These are phyloP conservation scores for Ceratocystis cacaofunesta DNA, from an alignment of 2,329 filamentous ascomycete genomes.

Conservation along the genomic window DNA sequence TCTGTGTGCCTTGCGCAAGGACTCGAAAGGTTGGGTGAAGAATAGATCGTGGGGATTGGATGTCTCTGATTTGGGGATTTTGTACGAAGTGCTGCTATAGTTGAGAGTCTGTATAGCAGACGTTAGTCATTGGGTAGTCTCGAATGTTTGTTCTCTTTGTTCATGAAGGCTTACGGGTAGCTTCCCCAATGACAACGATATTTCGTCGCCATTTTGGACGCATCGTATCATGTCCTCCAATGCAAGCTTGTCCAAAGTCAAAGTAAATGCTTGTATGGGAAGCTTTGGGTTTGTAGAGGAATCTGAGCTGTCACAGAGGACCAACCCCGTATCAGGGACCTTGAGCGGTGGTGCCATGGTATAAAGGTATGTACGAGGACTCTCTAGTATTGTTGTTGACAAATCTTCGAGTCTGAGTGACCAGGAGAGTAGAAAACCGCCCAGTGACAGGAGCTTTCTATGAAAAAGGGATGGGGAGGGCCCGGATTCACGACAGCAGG, in stretches of 20 bases:
- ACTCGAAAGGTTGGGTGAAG: slow-evolving; percentile 36
- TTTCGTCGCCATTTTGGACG: slow-evolving; percentile 39
- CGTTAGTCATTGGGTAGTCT: not conserved
- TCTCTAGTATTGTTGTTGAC: not conserved
- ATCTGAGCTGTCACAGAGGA: slow-evolving; percentile 37
- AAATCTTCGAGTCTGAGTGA: no score
- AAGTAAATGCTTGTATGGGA: slow-evolving; percentile 41
- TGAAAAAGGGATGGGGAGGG: no score
- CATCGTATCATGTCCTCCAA: slow-evolving; percentile 49
- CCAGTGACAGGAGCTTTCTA: no score
- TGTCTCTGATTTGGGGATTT: slow-evolving; percentile 31
- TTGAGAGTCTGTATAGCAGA: slow-evolving; percentile 32
- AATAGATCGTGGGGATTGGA: slow-evolving; percentile 42
- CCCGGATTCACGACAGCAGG: no score
- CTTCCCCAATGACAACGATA: slow-evolving; percentile 43
- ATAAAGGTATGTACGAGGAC: slow-evolving; percentile 36
- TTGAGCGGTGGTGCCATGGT: slow-evolving; percentile 40
- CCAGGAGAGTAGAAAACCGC: not conserved
- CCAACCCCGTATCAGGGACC: slow-evolving; percentile 42
- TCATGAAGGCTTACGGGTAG: slow-evolving; percentile 39
- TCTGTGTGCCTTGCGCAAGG: slow-evolving; percentile 32
- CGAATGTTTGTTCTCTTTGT: not conserved
- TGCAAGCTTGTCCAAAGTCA: slow-evolving; percentile 41
- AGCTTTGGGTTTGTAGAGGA: slow-evolving; percentile 27
- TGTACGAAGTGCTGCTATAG: slow-evolving; percentile 37